Evolutionary conservation across 2,329 filamentous ascomycete species (phyloP), one percentile per base, ranked within the genome.

Genomic region (Beauveria varroae): DNA sequence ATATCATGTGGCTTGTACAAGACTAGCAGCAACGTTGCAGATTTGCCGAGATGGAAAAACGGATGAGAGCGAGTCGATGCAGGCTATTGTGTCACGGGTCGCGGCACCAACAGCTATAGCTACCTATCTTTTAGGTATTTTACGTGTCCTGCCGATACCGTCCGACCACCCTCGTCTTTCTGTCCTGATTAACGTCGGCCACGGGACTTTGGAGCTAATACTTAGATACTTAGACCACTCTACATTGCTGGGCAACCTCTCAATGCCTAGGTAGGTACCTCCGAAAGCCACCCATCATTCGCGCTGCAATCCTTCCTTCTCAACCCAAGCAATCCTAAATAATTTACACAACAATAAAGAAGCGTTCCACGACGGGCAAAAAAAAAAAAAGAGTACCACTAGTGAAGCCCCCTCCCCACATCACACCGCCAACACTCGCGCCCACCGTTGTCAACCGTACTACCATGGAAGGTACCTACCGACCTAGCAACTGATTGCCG

Each of bases 381-480:
- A 20, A 20, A 50, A 56, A 24, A 47, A 50, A 57, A 24, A 47
- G 26, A 46, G 18, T 10, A 16, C 30, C 40, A 18, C 55, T 41
- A 50, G 44, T 20, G 44, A 40, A 12, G 37, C 57, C 26, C 49
- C 49, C 57, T 51, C 57, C 44, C 58, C 58, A 55, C 58, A 54
- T 14, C 58, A 55, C 58, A 61, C 58, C 58, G 58, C 58, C 58
- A 55, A 47, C 43, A 55, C 58, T 30, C 5, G 22, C 30, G 43
- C 58, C 58, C 3, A 61, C 58, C 58, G 58, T 61, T 61, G 58
- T 55, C 58, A 55, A 24, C 51, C 22, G 30, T 52, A 46, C 50
- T 40, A 40, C 44, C 22, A 41, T 40, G 22, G n/a, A 7, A 43
- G 34, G 34, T 37, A 37, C 34, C 34, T 37, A 37, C 34, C 34